Percentiles rank a stretch among this genome's conserved stretches.
These are phyloP conservation scores for Dryas integrifolia DNA, from an alignment of 331 rosid species.

Conservation along the genomic window DNA sequence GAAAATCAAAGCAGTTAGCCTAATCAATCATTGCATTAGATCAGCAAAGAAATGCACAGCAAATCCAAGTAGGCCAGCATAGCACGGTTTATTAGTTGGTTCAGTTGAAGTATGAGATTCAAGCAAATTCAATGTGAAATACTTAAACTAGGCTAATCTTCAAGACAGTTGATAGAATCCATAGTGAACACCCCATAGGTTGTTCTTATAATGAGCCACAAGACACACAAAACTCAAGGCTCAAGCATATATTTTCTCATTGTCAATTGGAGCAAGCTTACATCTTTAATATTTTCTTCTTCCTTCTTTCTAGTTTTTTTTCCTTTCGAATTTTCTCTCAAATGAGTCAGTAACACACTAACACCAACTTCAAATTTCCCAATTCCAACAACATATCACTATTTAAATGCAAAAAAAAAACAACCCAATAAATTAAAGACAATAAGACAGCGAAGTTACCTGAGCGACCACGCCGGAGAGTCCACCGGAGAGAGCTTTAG, in stretches of 20 bases:
- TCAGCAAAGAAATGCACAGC: background rate
- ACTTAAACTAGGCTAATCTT: background rate
- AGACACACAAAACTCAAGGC: background rate
- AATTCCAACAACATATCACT: too few species aligned
- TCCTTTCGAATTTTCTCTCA: background rate
- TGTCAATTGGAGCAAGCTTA: background rate
- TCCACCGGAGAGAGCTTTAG: conserved; percentile 71
- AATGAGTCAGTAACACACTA: background rate
- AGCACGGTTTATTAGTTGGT: background rate
- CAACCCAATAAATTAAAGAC: background rate
- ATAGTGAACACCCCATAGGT: background rate
- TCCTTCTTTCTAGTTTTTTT: too few species aligned
- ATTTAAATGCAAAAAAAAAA: too few species aligned
- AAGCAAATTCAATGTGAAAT: background rate
- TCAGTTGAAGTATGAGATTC: background rate
- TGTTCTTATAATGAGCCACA: background rate
- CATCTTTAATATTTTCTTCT: background rate
- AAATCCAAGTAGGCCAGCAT: background rate
- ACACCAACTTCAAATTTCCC: background rate
- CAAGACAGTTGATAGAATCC: background rate
- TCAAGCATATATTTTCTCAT: background rate
- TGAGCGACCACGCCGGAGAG: conserved; percentile 71
- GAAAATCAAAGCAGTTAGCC: too few species aligned
- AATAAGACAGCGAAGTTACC: conserved; percentile 36
- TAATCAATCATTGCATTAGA: background rate